These are phyloP conservation scores for Pichia ethanolica DNA, from an alignment of 805 yeast genomes.

Conservation along the genomic window DNA sequence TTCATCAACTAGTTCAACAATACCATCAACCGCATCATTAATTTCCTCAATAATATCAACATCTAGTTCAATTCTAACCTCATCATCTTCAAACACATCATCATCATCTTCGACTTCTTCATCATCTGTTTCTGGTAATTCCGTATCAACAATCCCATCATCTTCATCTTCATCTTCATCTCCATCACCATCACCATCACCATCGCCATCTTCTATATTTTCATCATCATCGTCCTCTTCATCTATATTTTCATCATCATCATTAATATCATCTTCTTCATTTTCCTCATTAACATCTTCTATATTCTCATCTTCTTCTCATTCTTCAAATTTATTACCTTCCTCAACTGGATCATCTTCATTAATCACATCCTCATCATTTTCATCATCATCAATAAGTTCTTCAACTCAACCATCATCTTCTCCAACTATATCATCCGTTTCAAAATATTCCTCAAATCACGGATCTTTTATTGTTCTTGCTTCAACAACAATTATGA, in stretches of 20 bases:
- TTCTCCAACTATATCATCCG: slow-evolving; percentile 5
- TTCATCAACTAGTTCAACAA: neutral
- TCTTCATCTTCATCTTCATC: slow-evolving; percentile 2
- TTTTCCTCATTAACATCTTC: neutral
- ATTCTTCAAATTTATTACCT: slow-evolving; percentile 6
- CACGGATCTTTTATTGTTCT: slow-evolving; percentile 13
- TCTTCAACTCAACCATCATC: slow-evolving; percentile 11
- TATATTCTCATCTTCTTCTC: slow-evolving; percentile 1
- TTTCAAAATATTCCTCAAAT: slow-evolving; percentile 11
- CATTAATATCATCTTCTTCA: slow-evolving; percentile 6
- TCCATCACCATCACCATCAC: neutral
- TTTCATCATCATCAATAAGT: slow-evolving; percentile 7
- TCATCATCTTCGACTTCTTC: slow-evolving; percentile 25
- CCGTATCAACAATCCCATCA: neutral
- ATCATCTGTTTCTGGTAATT: slow-evolving; percentile 1
- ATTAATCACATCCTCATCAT: neutral
- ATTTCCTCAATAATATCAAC: slow-evolving; percentile 18
- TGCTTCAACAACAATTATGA: slow-evolving; percentile 19
- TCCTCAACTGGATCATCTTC: slow-evolving; percentile 1
- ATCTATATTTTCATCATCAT: slow-evolving; percentile 1
- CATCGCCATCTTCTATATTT: slow-evolving; percentile 8
- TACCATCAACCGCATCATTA: slow-evolving; percentile 22
- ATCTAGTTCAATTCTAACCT: neutral
- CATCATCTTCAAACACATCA: slow-evolving; percentile 15
- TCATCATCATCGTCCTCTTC: neutral